These are phyloP conservation scores for Xenoacremonium recifei DNA, from an alignment of 2,329 filamentous ascomycete genomes.

Conservation along the genomic window DNA sequence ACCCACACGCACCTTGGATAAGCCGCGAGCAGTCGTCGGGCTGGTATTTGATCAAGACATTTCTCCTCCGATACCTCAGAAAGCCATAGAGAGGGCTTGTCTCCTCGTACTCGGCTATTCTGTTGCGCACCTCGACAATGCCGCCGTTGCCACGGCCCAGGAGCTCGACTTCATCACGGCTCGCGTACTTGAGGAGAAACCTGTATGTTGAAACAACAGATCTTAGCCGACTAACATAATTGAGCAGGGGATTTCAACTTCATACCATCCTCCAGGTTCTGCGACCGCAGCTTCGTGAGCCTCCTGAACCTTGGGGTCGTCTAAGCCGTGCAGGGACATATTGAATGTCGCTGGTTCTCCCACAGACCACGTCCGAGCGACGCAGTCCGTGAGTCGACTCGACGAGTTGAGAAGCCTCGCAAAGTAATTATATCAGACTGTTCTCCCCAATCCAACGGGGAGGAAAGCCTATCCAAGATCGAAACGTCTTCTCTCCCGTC, in stretches of 20 bases:
- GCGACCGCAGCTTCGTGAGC: constrained; percentile 76
- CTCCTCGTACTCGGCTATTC: constrained; percentile 77
- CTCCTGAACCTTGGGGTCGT: constrained; percentile 76
- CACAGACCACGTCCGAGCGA: constrained; percentile 9
- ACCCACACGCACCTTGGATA: constrained; percentile 85
- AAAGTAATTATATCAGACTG: too few species aligned
- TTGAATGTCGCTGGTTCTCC: constrained; percentile 27
- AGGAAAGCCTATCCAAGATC: too few species aligned
- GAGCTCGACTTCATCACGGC: constrained; percentile 83
- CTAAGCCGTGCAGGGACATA: constrained; percentile 98
- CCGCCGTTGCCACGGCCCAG: constrained; percentile 76
- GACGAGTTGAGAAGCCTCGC: too few species aligned
- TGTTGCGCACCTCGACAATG: constrained; percentile 77
- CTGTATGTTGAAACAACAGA: constrained; percentile 46
- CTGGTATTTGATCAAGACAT: constrained; percentile 88
- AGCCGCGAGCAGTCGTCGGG: constrained; percentile 88
- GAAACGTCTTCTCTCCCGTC: too few species aligned
- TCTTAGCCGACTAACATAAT: constrained; percentile 16
- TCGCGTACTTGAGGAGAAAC: constrained; percentile 91
- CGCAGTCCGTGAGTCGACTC: too few species aligned
- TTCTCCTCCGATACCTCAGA: constrained; percentile 83
- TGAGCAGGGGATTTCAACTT: constrained; percentile 1
- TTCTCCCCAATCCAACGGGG: too few species aligned
- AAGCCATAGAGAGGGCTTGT: constrained; percentile 89
- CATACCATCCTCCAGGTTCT: constrained; percentile 94